phyloP scores from a whole-genome alignment of 345 rosid species.

The Pseudoturritis turrita region DNA sequence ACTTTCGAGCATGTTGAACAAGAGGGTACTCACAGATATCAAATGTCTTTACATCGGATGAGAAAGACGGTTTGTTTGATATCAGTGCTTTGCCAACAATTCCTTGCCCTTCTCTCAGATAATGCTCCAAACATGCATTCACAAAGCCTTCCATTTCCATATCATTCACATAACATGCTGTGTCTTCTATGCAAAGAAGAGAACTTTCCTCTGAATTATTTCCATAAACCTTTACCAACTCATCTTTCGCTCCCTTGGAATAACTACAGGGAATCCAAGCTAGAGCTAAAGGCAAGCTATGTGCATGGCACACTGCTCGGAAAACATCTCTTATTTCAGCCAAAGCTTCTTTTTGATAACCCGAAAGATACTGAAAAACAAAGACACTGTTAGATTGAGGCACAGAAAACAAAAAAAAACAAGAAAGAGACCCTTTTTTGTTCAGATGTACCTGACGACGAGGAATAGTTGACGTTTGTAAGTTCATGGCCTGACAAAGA shows the following conservation, averaged over 20 bases:
- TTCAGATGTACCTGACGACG: slow-evolving; percentile 34
- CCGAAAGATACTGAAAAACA: slow-evolving; percentile 61
- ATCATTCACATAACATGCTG: slow-evolving; percentile 75
- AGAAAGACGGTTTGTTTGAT: slow-evolving; percentile 76
- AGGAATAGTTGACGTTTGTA: slow-evolving; percentile 55
- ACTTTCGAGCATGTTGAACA: slow-evolving; percentile 87
- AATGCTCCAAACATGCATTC: slow-evolving; percentile 72
- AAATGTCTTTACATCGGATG: slow-evolving; percentile 68
- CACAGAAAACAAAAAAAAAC: not conserved
- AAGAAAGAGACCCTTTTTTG: not conserved
- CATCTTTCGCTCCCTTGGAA: slow-evolving; percentile 38
- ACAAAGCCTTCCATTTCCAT: slow-evolving; percentile 69
- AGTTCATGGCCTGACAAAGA: slow-evolving; percentile 67
- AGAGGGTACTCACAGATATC: slow-evolving; percentile 72
- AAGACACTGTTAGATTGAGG: slow-evolving; percentile 15
- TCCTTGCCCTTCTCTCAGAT: slow-evolving; percentile 79
- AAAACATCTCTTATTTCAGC: slow-evolving; percentile 81
- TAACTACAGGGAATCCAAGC: slow-evolving; percentile 85
- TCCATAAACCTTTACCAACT: slow-evolving; percentile 41
- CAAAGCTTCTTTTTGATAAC: slow-evolving; percentile 60
- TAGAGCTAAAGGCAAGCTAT: slow-evolving; percentile 75
- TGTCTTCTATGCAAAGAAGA: slow-evolving; percentile 57
- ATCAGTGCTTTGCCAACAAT: slow-evolving; percentile 76
- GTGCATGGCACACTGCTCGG: slow-evolving; percentile 81
- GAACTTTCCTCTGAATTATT: slow-evolving; percentile 32